Evolutionary conservation across 225 moss, liverwort and hornwort species (phyloP).

Genomic region (Anthoceros angustus): DNA sequence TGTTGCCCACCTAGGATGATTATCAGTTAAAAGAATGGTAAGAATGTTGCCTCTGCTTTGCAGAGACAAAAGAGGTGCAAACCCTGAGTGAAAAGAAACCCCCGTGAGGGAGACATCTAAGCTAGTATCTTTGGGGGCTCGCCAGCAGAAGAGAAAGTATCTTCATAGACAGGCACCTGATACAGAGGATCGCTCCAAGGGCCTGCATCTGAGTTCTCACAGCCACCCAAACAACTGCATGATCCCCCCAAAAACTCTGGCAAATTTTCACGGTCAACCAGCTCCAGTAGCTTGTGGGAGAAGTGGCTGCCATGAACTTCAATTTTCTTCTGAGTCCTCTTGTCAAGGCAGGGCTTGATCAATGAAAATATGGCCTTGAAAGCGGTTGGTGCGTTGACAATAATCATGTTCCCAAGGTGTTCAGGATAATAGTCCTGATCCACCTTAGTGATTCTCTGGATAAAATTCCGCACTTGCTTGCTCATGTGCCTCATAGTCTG

Average conservation of each 20-base stretch:
- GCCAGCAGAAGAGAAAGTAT: background rate
- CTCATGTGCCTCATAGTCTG: constrained; percentile 36
- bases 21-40: background rate
- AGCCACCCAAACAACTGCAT: constrained; percentile 25
- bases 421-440: constrained; percentile 36
- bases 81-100: background rate
- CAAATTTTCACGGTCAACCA: constrained; percentile 28
- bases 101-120: background rate
- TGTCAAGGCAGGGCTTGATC: constrained; percentile 37
- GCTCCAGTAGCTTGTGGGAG: constrained; percentile 24
- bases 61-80: background rate
- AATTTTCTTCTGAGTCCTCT: constrained; percentile 33
- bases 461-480: constrained; percentile 32
- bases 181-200: constrained; percentile 24
- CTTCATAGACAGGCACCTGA: constrained; percentile 4
- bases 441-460: constrained; percentile 30
- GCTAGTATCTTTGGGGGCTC: constrained; percentile 15
- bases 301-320: constrained; percentile 30
- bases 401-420: constrained; percentile 32
- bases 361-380: constrained; percentile 33
- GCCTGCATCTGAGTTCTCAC: constrained; percentile 27
- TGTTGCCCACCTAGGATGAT: too few species aligned
- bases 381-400: constrained; percentile 30
- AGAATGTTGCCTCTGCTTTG: background rate
- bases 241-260: constrained; percentile 28